A percentile compares a stretch with the other conserved stretches of the same genome.
phyloP scores from a whole-genome alignment of 2,329 filamentous ascomycete genomes.

The Colletotrichum godetiae region DNA sequence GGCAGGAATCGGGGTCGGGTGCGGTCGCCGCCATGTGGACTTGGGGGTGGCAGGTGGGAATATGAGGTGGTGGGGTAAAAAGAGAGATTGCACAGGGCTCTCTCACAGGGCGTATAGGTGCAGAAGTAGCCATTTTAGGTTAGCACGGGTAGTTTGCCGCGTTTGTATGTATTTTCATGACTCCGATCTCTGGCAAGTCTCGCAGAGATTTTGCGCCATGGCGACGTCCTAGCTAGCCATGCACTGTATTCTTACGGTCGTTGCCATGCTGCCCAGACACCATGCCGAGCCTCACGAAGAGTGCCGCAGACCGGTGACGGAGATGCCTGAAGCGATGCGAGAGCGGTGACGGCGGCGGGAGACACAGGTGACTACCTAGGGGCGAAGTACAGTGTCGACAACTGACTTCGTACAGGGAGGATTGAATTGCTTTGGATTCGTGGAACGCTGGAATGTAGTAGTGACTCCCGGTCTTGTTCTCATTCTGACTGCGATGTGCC shows the following conservation, averaged over 20 bases:
- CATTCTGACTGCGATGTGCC: not conserved
- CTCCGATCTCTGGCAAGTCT: conserved; percentile 16
- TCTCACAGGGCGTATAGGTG: conserved; percentile 15
- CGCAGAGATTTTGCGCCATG: conserved; percentile 29
- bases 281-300: conserved; percentile 17
- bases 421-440: not conserved
- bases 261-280: conserved; percentile 18
- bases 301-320: conserved; percentile 2
- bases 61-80: conserved; percentile 26
- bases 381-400: conserved; percentile 2
- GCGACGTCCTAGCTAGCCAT: conserved; percentile 7
- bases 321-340: conserved; percentile 11
- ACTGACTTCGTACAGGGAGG: conserved; percentile 3
- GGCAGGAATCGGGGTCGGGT: conserved; percentile 32
- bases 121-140: conserved; percentile 13
- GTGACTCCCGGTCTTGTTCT: conserved; percentile 5
- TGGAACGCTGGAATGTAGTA: conserved; percentile 8
- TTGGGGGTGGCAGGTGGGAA: conserved; percentile 23
- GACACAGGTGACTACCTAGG: not conserved
- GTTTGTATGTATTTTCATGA: conserved; percentile 16
- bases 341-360: conserved; percentile 10
- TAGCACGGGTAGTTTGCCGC: not conserved
- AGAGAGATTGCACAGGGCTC: not conserved
- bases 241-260: conserved; percentile 20
- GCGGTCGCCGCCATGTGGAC: conserved; percentile 31